Evolutionary conservation across 2,329 filamentous ascomycete genomes (phyloP).

Genomic region (Pseudophaeomoniella oleicola): DNA sequence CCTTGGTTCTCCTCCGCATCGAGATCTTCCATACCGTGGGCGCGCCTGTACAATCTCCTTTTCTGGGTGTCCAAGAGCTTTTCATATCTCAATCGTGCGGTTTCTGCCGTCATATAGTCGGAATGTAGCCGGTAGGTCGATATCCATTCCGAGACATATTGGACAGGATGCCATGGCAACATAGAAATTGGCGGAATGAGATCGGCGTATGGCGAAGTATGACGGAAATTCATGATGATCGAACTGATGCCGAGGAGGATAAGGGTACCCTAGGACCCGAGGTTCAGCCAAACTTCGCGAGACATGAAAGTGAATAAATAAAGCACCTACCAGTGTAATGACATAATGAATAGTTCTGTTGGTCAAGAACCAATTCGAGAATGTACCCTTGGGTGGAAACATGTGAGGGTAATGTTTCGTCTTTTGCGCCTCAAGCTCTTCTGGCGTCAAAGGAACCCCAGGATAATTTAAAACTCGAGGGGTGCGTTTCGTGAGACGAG

Average conservation of each 20-base stretch:
- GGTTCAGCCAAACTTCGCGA: not conserved
- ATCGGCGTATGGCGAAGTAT: constrained; percentile 60
- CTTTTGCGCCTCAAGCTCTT: constrained; percentile 52
- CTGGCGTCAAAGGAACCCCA: constrained; percentile 48
- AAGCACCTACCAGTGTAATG: constrained; percentile 59
- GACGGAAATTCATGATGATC: constrained; percentile 16
- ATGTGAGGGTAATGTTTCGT: constrained; percentile 71
- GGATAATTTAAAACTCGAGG: constrained; percentile 50
- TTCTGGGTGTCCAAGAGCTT: constrained; percentile 78
- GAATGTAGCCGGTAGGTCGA: constrained; percentile 66
- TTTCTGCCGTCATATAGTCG: constrained; percentile 52
- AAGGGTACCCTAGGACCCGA: constrained; percentile 29
- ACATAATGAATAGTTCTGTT: constrained; percentile 62
- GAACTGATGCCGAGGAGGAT: constrained; percentile 14
- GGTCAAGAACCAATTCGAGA: constrained; percentile 72
- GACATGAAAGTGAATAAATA: not conserved
- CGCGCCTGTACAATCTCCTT: constrained; percentile 69
- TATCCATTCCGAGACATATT: constrained; percentile 48
- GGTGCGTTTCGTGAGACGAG: constrained; percentile 45
- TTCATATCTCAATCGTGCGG: constrained; percentile 55
- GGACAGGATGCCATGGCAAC: constrained; percentile 54
- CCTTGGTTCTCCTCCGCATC: constrained; percentile 21
- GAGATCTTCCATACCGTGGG: constrained; percentile 58
- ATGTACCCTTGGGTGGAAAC: constrained; percentile 71
- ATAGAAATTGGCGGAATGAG: constrained; percentile 59